A percentile compares a stretch with the other conserved stretches of the same genome.
These are phyloP conservation scores for Solanum neorickii DNA, from an alignment of 257 asterid genomes.

Conservation along the genomic window DNA sequence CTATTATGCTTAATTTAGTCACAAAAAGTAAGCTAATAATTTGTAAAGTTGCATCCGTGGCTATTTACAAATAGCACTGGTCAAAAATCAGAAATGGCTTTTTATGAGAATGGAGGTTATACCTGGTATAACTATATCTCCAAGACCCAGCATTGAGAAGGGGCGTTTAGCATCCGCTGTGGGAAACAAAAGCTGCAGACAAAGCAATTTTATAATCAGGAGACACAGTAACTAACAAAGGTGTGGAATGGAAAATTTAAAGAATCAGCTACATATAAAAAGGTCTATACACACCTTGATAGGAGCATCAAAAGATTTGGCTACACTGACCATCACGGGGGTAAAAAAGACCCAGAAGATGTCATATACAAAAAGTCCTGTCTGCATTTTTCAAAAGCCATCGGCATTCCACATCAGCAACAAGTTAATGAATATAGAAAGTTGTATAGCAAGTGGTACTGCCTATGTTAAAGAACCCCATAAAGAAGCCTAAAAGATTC, in stretches of 20 bases:
- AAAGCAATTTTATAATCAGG: neutral
- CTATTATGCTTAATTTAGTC: neutral
- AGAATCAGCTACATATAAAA: neutral
- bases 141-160: constrained; percentile 97
- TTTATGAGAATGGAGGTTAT: neutral
- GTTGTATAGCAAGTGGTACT: neutral
- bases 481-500: neutral
- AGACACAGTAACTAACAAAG: neutral
- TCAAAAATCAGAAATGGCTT: neutral
- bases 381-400: constrained; percentile 36
- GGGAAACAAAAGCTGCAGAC: constrained; percentile 87
- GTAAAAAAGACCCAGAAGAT: constrained; percentile 98
- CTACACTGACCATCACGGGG: constrained; percentile 98
- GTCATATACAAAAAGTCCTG: constrained; percentile 86
- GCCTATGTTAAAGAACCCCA: neutral
- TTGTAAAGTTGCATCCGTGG: neutral
- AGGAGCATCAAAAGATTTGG: constrained; percentile 95
- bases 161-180: constrained; percentile 77
- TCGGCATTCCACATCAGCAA: neutral
- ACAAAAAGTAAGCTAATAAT: neutral
- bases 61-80: neutral
- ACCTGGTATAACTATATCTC: constrained; percentile 98
- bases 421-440: neutral
- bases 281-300: constrained; percentile 49
- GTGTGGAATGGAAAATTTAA: neutral